Evolutionary conservation across 2,329 filamentous ascomycete genomes (phyloP).

Genomic region (Ophidiomyces ophidiicola): DNA sequence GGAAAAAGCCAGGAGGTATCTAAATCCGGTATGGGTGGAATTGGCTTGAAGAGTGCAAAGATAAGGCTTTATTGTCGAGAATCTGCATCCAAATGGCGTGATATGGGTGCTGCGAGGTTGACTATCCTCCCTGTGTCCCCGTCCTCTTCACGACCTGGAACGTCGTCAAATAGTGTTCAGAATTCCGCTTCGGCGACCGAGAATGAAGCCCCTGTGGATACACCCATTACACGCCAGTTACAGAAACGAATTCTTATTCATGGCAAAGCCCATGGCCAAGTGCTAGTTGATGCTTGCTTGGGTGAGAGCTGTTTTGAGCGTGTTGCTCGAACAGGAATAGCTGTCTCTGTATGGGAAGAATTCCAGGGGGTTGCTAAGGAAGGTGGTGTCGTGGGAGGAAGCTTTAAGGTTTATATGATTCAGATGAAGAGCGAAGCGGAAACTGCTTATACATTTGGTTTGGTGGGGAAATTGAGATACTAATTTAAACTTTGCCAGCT

Average conservation of each 20-base stretch:
- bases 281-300: slow-evolving; percentile 71
- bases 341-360: slow-evolving; percentile 78
- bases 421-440: slow-evolving; percentile 46
- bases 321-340: slow-evolving; percentile 73
- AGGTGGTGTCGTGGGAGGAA: slow-evolving; percentile 47
- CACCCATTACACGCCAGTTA: slow-evolving; percentile 40
- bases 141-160: slow-evolving; percentile 23
- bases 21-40: slow-evolving; percentile 47
- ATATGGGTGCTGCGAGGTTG: slow-evolving; percentile 72
- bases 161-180: slow-evolving; percentile 18
- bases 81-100: slow-evolving; percentile 68
- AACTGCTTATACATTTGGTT: slow-evolving; percentile 43
- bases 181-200: slow-evolving; percentile 19
- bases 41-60: slow-evolving; percentile 59
- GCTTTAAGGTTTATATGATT: slow-evolving; percentile 53
- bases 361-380: slow-evolving; percentile 47
- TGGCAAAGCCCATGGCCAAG: slow-evolving; percentile 53
- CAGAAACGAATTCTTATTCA: slow-evolving; percentile 79
- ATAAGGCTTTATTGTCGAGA: slow-evolving; percentile 77
- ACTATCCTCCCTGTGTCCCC: slow-evolving; percentile 55
- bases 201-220: slow-evolving; percentile 11
- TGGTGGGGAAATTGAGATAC: slow-evolving; percentile 43
- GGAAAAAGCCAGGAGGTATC: slow-evolving; percentile 36
- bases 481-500: slow-evolving; percentile 18
- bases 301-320: slow-evolving; percentile 74